A percentile compares a stretch with the other conserved stretches of the same genome.
Conservation (phyloP, 2,329 filamentous ascomycete genomes). For the Aspergillus pseudoviridinutans region DNA sequence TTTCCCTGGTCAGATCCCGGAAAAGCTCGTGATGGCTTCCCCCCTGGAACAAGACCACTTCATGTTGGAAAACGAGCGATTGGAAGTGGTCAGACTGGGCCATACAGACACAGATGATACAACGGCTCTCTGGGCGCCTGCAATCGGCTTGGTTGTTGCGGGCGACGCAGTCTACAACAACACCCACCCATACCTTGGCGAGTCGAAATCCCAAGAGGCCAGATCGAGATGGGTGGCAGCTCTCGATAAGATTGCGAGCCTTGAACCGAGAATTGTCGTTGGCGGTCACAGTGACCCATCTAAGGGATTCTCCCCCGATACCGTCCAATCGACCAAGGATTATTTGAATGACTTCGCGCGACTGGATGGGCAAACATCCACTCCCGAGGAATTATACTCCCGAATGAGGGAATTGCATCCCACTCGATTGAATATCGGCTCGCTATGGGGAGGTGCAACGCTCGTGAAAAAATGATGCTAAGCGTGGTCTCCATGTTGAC, state of each 20-base stretch:
- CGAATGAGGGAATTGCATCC: neutral
- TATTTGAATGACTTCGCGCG: too few relatives aligned
- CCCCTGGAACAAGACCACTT: neutral
- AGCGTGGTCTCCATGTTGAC: neutral
- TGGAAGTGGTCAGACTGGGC: conserved; percentile 3
- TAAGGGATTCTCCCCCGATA: too few relatives aligned
- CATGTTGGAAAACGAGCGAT: conserved; percentile 2
- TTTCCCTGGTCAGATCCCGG: too few relatives aligned
- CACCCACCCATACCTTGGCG: conserved; percentile 6
- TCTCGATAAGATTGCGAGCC: too few relatives aligned
- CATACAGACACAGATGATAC: conserved; percentile 9
- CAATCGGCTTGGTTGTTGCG: conserved; percentile 3
- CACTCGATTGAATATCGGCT: conserved; percentile 26
- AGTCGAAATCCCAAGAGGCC: conserved; percentile 1
- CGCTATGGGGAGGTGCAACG: conserved; percentile 23
- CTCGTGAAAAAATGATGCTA: conserved; percentile 11
- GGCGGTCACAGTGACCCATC: too few relatives aligned
- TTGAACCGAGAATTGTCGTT: too few relatives aligned
- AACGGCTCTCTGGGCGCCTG: conserved; percentile 7
- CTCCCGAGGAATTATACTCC: too few relatives aligned
- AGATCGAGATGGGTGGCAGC: conserved; percentile 1
- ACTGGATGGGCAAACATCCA: too few relatives aligned
- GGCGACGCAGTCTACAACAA: conserved; percentile 10
- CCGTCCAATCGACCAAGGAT: too few relatives aligned
- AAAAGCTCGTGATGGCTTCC: too few relatives aligned